Base-by-base conservation (phyloP, 371 early-diverging fungal species). In the Mucor indicus region DNA sequence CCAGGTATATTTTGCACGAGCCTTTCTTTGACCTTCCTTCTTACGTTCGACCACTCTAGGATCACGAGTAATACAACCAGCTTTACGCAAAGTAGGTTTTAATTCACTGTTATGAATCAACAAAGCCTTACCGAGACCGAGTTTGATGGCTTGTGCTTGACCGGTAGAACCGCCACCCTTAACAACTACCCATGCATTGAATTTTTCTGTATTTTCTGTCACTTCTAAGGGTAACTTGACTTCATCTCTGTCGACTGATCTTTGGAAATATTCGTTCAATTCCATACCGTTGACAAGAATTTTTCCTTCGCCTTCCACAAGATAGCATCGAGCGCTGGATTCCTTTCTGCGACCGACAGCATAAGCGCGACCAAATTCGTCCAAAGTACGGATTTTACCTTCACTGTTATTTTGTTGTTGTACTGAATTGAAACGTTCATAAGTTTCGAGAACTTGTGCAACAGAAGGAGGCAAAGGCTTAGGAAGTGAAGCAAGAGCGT, bases 1-100 rank as follows among this genome's bases (percentile, higher is more conserved):
- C 97, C 97, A 98, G 35, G 93, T 91, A 77, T 88, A 90, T 76
- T 87, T 89, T 75, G 93, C 93, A 66, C 98, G 82, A 29, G 97
- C 95, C 77, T 89, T 90, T 40, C 90, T 90, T 65, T 91, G 93
- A 60, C 95, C 95, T 38, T 94, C 89, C 89, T 98, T 98, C 77
- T 98, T 98, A 64, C 97, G 84, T 77, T 98, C 98, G 29, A 95
- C 95, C 43, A 81, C 85, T 62, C 98, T 81, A 17, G 82, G 79
- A 76, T 98, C 97, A 30, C 87, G 79, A 24, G 71, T 80, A 36
- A 90, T 71, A 30, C 91, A 79, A 1, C 89, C 90, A 33, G 86
- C 91, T 69, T 79, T 64, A 57, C 82, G 71, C 32, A 86, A 64
- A 40, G 57, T 57, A 4, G 84, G 79, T 58, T 84, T 81, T 48